Evolutionary conservation across 2,329 filamentous ascomycete species (phyloP), one percentile per base, ranked within the genome.

Genomic region (Penicillium hesseltinei): DNA sequence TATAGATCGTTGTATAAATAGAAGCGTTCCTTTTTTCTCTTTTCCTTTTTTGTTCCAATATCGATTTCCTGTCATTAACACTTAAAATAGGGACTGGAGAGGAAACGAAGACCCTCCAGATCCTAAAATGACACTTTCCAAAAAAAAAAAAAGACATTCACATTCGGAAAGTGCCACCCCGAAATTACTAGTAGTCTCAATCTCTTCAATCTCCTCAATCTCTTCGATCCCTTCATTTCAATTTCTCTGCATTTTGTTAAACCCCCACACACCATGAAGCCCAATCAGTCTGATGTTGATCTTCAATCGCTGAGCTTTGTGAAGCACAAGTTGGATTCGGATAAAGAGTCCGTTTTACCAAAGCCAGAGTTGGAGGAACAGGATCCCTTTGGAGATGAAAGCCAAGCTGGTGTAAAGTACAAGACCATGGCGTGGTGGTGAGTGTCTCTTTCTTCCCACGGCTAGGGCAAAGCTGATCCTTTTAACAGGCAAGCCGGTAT

Each of bases 1-100:
- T 63, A 64, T 64, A 66, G 63, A 69, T 25, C 47, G 40, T 57
- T 70, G 67, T 70, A 71, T 65, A 68, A 67, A 64, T 63, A 65
- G 62, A 66, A 64, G 54, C 64, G 54, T 59, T 57, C 51, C 29
- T 54, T 51, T 55, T 46, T 45, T 13, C 11, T 56, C 42, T 46
- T 54, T 45, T 33, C 54, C 44, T 43, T 9, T 42, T 36, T n/a
- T 11, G 29, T 51, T 35, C n/a, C 25, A 33, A 29, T n/a, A 25
- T 39, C 35, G 21, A 31, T 19, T 47, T 40, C 21, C 11, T 8
- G 19, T 31, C 39, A 23, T 42, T 43, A 19, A 33, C 19, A 23
- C 29, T 33, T 19, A 23, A 23, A 19, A 2, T 2, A 13, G 43
- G 7, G n/a, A 17, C 21, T 47, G 4, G 11, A 9, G 31, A 1